A percentile compares a stretch with the other conserved stretches of the same genome.
Evolutionary conservation across 139 green algal species (phyloP).

Genomic region (Eudorina sp.): DNA sequence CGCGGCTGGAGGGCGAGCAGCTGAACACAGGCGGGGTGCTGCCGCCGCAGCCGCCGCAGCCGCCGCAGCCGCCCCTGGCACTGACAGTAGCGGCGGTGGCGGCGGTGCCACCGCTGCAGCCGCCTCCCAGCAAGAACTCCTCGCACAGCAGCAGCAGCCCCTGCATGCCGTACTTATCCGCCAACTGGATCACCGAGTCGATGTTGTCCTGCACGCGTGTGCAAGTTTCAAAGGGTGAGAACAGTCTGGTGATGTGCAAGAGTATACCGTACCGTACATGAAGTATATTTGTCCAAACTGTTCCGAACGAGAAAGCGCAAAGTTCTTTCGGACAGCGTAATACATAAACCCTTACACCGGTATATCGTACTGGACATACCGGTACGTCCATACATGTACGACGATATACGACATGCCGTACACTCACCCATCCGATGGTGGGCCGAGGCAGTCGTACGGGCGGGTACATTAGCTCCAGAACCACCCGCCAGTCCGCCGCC

Average conservation of each 20-base stretch:
- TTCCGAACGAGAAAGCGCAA: too few species aligned
- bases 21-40: slow-evolving; percentile 19
- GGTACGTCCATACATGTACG: too few species aligned
- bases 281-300: too few species aligned
- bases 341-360: too few species aligned
- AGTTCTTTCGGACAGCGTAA: too few species aligned
- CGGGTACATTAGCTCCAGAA: slow-evolving; percentile 35
- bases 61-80: not conserved
- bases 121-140: slow-evolving; percentile 33
- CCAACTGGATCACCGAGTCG: slow-evolving; percentile 8
- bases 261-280: too few species aligned
- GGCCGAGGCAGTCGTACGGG: slow-evolving; percentile 17
- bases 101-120: not conserved
- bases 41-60: not conserved
- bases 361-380: too few species aligned
- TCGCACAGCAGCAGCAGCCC: slow-evolving; percentile 35
- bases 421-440: slow-evolving; percentile 7
- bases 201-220: slow-evolving; percentile 32
- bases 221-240: too few species aligned
- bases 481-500: not conserved
- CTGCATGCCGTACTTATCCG: slow-evolving; percentile 40
- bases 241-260: too few species aligned
- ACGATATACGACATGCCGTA: not conserved
- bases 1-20: not conserved
- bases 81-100: not conserved